phyloP scores from a whole-genome alignment of 306 rosid species.

The Vigna hirtella region DNA sequence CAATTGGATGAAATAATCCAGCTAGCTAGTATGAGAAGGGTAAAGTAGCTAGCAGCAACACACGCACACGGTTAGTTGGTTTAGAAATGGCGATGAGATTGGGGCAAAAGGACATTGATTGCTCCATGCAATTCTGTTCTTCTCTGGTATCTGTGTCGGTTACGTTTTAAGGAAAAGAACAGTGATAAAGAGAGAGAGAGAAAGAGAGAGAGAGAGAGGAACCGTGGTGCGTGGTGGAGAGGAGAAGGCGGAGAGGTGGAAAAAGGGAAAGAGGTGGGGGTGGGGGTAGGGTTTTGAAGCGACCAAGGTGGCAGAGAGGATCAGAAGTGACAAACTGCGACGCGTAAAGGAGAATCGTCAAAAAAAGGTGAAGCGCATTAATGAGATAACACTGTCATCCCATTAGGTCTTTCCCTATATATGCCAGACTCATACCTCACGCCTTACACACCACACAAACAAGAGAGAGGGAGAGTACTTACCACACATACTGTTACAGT shows the following conservation, averaged over 20 bases:
- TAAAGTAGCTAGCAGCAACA: neutral
- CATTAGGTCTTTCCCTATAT: constrained; percentile 36
- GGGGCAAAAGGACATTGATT: constrained; percentile 22
- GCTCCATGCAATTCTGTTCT: constrained; percentile 3
- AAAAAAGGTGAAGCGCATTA: constrained; percentile 45
- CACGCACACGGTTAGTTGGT: neutral
- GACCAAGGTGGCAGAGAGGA: constrained; percentile 52
- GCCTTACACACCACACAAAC: neutral
- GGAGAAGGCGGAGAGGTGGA: neutral
- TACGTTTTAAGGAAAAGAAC: neutral
- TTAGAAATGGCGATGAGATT: neutral
- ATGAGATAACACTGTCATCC: constrained; percentile 21
- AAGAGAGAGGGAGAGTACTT: neutral
- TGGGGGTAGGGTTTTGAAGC: neutral
- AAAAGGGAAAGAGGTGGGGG: neutral
- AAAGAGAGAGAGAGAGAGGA: too few species aligned
- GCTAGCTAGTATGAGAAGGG: neutral
- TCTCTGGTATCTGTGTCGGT: neutral
- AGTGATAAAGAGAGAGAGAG: neutral
- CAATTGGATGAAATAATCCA: constrained; percentile 6
- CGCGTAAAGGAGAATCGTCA: constrained; percentile 35
- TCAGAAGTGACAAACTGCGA: constrained; percentile 50
- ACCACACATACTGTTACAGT: neutral
- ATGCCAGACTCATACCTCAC: constrained; percentile 33
- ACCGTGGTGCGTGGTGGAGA: too few species aligned